phyloP scores from a whole-genome alignment of 768 basidiomycete genomes.

The Mycena rebaudengoi region DNA sequence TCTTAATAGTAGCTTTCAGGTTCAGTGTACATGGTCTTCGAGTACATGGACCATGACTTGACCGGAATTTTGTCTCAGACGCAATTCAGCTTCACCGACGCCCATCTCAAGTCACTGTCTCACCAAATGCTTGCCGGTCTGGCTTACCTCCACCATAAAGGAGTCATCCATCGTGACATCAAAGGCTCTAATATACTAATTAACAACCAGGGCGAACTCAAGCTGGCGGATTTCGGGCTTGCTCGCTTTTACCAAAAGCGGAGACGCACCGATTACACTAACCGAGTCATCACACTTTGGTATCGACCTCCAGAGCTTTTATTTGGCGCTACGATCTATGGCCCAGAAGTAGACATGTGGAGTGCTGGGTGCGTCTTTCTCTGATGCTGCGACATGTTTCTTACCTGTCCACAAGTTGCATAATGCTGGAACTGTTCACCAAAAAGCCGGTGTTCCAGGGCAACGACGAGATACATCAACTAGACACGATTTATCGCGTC shows the following conservation, averaged over 20 bases:
- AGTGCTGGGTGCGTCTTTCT: conserved; percentile 83
- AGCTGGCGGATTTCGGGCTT: conserved; percentile 96
- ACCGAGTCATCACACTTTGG: conserved; percentile 98
- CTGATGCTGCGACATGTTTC: background rate
- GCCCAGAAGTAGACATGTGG: conserved; percentile 99
- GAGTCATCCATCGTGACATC: conserved; percentile 97
- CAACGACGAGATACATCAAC: conserved; percentile 96
- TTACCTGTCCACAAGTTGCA: conserved; percentile 69
- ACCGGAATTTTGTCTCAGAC: conserved; percentile 94
- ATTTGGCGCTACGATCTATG: conserved; percentile 95
- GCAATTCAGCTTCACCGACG: conserved; percentile 83
- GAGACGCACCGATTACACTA: conserved; percentile 94
- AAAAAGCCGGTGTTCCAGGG: conserved; percentile 98
- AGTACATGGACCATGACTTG: conserved; percentile 99
- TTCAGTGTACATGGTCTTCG: conserved; percentile 98
- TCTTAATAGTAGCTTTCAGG: conserved; percentile 55
- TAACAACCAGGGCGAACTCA: conserved; percentile 90
- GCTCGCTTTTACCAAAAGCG: conserved; percentile 96
- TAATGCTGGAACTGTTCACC: conserved; percentile 97
- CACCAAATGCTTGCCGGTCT: conserved; percentile 95
- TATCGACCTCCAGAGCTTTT: conserved; percentile 96
- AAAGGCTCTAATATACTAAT: conserved; percentile 99
- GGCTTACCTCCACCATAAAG: conserved; percentile 94
- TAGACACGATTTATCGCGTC: conserved; percentile 91
- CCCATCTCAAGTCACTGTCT: conserved; percentile 94